Percentiles rank a stretch among this genome's conserved stretches.
These are phyloP conservation scores for Elsinoe perseae DNA, from an alignment of 2,329 filamentous ascomycete species.

Conservation along the genomic window DNA sequence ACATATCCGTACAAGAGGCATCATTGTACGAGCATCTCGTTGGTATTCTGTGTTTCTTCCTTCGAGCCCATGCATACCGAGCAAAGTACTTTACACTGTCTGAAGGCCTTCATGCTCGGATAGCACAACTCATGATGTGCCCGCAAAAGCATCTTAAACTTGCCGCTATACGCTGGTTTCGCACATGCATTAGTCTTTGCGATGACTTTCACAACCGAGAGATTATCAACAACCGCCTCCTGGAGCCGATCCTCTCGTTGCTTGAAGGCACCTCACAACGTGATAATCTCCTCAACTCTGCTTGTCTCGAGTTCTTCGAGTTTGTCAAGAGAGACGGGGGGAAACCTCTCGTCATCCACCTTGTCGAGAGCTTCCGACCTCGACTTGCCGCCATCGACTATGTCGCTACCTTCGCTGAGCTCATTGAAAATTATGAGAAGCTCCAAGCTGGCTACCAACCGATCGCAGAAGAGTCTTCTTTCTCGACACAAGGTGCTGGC, in stretches of 20 bases:
- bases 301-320: constrained; percentile 88
- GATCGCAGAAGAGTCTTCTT: constrained; percentile 53
- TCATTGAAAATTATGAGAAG: constrained; percentile 72
- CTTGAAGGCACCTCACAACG: constrained; percentile 78
- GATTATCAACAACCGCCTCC: constrained; percentile 69
- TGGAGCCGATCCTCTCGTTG: constrained; percentile 78
- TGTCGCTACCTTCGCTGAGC: constrained; percentile 71
- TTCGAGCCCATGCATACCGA: constrained; percentile 77
- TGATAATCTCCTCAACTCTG: constrained; percentile 89
- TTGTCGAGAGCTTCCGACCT: constrained; percentile 77
- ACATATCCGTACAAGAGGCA: constrained; percentile 73
- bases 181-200: constrained; percentile 72
- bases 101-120: constrained; percentile 67
- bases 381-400: constrained; percentile 69
- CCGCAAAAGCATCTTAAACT: constrained; percentile 89
- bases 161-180: constrained; percentile 87
- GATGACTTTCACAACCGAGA: constrained; percentile 89
- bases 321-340: constrained; percentile 72
- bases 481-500: constrained; percentile 63
- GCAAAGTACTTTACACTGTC: constrained; percentile 82
- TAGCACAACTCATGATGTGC: constrained; percentile 73
- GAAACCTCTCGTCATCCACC: constrained; percentile 71
- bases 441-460: constrained; percentile 53
- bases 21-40: constrained; percentile 87
- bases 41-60: constrained; percentile 88